A percentile compares a stretch with the other conserved stretches of the same genome.
Conservation (phyloP, 768 basidiomycete species). For the Dacryopinax spathularia region DNA sequence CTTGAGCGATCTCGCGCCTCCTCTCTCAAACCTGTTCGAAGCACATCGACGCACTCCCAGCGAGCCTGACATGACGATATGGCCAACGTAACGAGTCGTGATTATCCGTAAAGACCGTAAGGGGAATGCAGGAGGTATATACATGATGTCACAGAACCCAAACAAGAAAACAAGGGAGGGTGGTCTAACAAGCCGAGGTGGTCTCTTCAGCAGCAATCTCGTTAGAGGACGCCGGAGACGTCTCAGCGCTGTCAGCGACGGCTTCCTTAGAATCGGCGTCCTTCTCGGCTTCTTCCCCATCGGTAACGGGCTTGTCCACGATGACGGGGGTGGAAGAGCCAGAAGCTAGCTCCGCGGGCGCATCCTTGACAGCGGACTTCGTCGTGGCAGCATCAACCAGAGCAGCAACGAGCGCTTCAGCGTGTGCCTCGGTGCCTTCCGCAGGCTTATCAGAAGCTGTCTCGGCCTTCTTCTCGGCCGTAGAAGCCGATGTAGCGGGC, state of each 20-base stretch:
- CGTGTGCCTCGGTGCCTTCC: not conserved
- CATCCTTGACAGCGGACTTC: not conserved
- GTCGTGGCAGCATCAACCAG: not conserved
- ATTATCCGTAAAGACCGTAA: slow-evolving; percentile 3
- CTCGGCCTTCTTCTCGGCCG: not conserved
- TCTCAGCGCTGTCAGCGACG: not conserved
- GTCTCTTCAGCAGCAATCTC: not conserved
- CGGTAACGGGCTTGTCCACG: not conserved
- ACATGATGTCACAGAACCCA: not conserved
- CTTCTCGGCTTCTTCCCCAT: not conserved
- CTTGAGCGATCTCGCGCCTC: not conserved
- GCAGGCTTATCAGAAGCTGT: not conserved
- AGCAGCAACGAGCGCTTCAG: not conserved
- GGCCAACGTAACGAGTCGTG: not conserved
- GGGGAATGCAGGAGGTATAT: not conserved
- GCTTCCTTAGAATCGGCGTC: not conserved
- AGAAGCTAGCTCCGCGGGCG: not conserved
- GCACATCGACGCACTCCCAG: too few species aligned
- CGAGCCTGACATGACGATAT: too few species aligned
- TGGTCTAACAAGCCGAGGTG: not conserved
- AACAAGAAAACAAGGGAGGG: not conserved
- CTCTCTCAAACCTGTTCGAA: too few species aligned
- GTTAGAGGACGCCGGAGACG: not conserved
- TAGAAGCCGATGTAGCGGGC: not conserved
- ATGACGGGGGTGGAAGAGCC: not conserved